Percentiles rank a stretch among this genome's conserved stretches.
phyloP scores from a whole-genome alignment of 371 early-diverging fungal species.

The Syncephalastrum contaminatum region DNA sequence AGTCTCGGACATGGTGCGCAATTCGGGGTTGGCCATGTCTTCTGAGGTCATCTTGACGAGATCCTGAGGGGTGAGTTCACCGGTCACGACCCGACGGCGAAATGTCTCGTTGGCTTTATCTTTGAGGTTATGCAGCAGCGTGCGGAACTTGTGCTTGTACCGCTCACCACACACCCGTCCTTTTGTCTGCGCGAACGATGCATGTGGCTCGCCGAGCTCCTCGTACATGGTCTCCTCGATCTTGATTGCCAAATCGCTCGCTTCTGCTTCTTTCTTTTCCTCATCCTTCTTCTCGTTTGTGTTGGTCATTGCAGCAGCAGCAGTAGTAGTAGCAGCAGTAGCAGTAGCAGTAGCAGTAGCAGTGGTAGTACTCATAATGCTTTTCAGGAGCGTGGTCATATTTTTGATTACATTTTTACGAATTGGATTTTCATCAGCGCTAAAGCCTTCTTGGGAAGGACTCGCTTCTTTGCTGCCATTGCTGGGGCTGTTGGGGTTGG shows the following conservation, averaged over 20 bases:
- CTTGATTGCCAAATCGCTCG: slow-evolving; percentile 19
- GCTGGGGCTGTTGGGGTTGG: slow-evolving; percentile 12
- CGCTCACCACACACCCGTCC: slow-evolving; percentile 42
- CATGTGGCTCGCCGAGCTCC: slow-evolving; percentile 26
- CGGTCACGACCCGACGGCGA: slow-evolving; percentile 65
- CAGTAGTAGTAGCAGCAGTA: slow-evolving; percentile 6
- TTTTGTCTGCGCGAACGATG: slow-evolving; percentile 4
- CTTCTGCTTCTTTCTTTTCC: neutral
- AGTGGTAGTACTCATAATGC: slow-evolving; percentile 18
- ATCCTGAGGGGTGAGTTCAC: slow-evolving; percentile 55
- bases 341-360: no score
- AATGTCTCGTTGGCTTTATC: slow-evolving; percentile 72
- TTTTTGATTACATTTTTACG: slow-evolving; percentile 59
- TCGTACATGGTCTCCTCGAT: slow-evolving; percentile 43
- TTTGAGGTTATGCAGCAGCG: slow-evolving; percentile 72
- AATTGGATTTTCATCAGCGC: slow-evolving; percentile 51
- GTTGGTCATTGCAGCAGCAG: slow-evolving; percentile 4
- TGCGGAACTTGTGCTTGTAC: slow-evolving; percentile 78
- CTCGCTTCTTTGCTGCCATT: slow-evolving; percentile 14
- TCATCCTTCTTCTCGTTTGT: neutral
- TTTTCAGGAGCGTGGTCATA: slow-evolving; percentile 33
- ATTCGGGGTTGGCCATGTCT: slow-evolving; percentile 76
- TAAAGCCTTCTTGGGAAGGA: slow-evolving; percentile 12
- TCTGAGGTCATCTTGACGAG: slow-evolving; percentile 73
- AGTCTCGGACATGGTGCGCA: slow-evolving; percentile 60